These are phyloP conservation scores for Stephania cephalantha DNA, from an alignment of 164 flowering plant species.

Conservation along the genomic window DNA sequence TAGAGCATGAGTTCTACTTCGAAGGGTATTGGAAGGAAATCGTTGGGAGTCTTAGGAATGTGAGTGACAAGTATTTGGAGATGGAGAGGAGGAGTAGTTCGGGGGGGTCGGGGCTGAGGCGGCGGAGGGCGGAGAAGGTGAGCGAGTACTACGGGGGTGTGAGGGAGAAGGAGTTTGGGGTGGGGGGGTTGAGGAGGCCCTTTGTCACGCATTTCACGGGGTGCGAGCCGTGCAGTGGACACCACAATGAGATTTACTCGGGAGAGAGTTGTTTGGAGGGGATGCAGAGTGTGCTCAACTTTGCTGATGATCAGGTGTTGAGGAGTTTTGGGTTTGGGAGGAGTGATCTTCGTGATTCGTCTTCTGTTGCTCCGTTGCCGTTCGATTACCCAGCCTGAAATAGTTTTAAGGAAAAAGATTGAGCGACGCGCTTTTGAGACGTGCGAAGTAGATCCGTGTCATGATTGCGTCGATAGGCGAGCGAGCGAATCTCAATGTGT, in stretches of 20 bases:
- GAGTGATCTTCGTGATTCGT: slow-evolving; percentile 35
- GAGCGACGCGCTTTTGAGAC: too few species aligned
- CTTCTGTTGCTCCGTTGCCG: slow-evolving; percentile 41
- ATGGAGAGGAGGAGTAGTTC: slow-evolving; percentile 39
- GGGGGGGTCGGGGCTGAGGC: slow-evolving; percentile 29
- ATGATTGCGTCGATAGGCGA: too few species aligned
- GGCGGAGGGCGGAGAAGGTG: slow-evolving; percentile 77
- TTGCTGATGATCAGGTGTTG: slow-evolving; percentile 91
- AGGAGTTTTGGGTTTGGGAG: slow-evolving; percentile 59
- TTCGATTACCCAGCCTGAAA: slow-evolving; percentile 34
- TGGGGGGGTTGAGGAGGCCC: slow-evolving; percentile 53
- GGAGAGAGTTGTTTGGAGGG: slow-evolving; percentile 61
- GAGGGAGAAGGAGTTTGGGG: slow-evolving; percentile 44
- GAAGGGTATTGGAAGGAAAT: slow-evolving; percentile 85
- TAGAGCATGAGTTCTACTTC: slow-evolving; percentile 67
- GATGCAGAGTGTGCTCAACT: slow-evolving; percentile 64
- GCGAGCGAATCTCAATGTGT: too few species aligned
- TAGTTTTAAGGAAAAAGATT: too few species aligned
- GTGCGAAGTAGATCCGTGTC: too few species aligned
- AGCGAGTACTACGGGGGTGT: slow-evolving; percentile 38
- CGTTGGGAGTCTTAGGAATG: slow-evolving; percentile 35
- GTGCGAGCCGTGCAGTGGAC: slow-evolving; percentile 91
- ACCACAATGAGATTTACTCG: slow-evolving; percentile 59
- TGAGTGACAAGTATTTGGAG: slow-evolving; percentile 33
- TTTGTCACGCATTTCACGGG: slow-evolving; percentile 93